phyloP scores from a whole-genome alignment of 1,284 basidiomycete genomes.

The Malassezia cuniculi region DNA sequence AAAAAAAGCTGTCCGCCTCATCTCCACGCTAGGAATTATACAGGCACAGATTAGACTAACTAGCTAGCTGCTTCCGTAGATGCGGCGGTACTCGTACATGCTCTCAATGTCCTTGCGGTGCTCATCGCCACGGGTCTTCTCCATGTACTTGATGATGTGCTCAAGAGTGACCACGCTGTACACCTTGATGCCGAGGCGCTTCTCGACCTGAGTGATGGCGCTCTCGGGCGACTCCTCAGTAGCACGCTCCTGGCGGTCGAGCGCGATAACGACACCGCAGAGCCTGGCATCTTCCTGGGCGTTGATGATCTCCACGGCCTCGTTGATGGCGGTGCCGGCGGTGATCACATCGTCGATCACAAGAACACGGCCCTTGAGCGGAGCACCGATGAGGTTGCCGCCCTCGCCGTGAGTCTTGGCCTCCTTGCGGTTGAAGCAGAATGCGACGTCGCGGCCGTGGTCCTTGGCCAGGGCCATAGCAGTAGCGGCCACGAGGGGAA shows the following conservation, averaged over 20 bases:
- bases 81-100: conserved; percentile 68
- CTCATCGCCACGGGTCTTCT: conserved; percentile 51
- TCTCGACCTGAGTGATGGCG: conserved; percentile 61
- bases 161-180: conserved; percentile 68
- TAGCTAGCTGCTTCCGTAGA: conserved; percentile 55
- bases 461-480: conserved; percentile 59
- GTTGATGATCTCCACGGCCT: conserved; percentile 35
- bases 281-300: conserved; percentile 45
- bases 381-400: conserved; percentile 76
- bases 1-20: no score
- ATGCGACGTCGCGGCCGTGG: conserved; percentile 60
- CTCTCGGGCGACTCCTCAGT: conserved; percentile 45
- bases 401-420: conserved; percentile 93
- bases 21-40: no score
- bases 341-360: conserved; percentile 96
- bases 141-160: conserved; percentile 73
- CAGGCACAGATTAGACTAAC: conserved; percentile 4
- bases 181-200: conserved; percentile 56
- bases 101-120: conserved; percentile 54
- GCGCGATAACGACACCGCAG: conserved; percentile 76
- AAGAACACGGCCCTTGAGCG: conserved; percentile 60
- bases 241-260: conserved; percentile 78
- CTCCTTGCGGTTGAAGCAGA: conserved; percentile 90
- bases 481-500: conserved; percentile 80
- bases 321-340: conserved; percentile 53